Evolutionary conservation across 441 rosid genomes (phyloP), one percentile per base, ranked within the genome.

Genomic region (Adansonia gregorii): DNA sequence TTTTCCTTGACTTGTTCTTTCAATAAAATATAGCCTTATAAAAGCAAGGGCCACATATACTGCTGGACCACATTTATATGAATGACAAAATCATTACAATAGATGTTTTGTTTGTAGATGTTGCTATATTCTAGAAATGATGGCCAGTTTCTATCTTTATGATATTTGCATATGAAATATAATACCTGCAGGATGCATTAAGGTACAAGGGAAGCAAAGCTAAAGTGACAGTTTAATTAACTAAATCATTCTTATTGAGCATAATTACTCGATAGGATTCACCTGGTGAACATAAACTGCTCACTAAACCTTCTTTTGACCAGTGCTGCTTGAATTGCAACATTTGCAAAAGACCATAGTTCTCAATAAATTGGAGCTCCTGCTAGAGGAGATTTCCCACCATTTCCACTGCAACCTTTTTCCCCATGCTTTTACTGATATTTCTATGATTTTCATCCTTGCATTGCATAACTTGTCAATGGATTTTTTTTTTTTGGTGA

Each of bases 341-440:
- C 1, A 11, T 35, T 15, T 9, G 12, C n/a, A 51, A 39, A 54
- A 54, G 61, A 24, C 39, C 43, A 61, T 61, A 5, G 17, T 14
- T 65, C 22, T 60, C 61, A 0, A 12, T 19, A 52, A 39, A 58
- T 17, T 20, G 24, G 56, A 17, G 63, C 11, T 67, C 76, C 52
- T 78, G 85, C 85, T 85, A 76, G 9, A 12, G 56, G 79, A 82
- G 87, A 85, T 85, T 27, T 80, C 83, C 55, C 82, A 61, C 54
- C 49, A 76, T 39, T 76, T 76, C 83, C 8, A 10, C 65, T 78
- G 79, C 81, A 82, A 63, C 55, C 43, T 48, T 35, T 69, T 69
- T 19, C 20, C 22, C 17, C 55, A 6, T 19, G 10, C 39, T 15
- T 56, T 17, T 56, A 17, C 60, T 56, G 24, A 56, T 56, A 56